phyloP scores from a whole-genome alignment of 2,329 filamentous ascomycete species.

The Colletotrichum nymphaeae region DNA sequence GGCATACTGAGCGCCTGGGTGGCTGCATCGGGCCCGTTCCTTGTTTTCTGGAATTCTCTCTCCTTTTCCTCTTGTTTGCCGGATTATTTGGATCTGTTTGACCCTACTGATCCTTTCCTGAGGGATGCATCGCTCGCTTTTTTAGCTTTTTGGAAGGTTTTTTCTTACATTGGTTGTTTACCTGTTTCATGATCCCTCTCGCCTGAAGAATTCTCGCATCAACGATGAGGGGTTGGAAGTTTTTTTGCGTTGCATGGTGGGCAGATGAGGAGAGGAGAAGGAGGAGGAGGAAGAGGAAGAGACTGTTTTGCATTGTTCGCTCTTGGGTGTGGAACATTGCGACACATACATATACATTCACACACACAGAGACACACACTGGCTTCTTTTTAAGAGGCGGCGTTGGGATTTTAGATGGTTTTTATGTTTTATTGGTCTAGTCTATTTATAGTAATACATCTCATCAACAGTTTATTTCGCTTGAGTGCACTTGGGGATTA shows the following conservation, averaged over 20 bases:
- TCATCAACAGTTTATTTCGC: background rate
- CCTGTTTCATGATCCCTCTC: background rate
- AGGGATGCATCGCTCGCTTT: background rate
- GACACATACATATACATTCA: background rate
- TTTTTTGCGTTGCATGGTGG: background rate
- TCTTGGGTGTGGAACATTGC: background rate
- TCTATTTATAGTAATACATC: background rate
- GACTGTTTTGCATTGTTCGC: background rate
- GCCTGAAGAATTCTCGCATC: background rate
- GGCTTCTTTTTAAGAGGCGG: background rate
- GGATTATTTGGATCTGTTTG: background rate
- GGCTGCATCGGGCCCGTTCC: conserved; percentile 2
- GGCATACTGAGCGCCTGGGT: conserved; percentile 2
- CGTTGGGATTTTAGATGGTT: conserved; percentile 2
- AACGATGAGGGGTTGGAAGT: background rate
- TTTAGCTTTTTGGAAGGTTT: background rate
- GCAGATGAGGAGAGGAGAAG: background rate
- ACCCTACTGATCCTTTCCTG: background rate
- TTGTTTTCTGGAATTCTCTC: background rate
- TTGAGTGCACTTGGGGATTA: background rate
- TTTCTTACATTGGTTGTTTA: too few relatives aligned
- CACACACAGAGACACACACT: background rate
- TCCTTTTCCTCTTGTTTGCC: background rate
- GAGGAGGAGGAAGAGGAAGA: too few relatives aligned
- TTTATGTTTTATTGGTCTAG: background rate